Base-by-base conservation (phyloP, 2,329 filamentous ascomycete genomes). In the Cladophialophora immunda region DNA sequence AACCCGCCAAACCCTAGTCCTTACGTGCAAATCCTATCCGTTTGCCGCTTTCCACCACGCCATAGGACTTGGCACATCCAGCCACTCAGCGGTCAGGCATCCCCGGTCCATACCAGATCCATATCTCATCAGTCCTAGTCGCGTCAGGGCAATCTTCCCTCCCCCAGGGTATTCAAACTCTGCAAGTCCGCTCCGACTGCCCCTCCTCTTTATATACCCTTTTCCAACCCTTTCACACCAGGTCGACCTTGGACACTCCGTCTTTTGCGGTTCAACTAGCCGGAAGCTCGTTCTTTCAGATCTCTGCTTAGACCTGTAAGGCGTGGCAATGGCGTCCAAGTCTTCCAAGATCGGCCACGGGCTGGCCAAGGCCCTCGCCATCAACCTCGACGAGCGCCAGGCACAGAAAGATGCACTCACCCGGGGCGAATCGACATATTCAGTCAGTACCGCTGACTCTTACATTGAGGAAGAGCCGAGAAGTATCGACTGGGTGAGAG, bases 401-500 rank as follows among this genome's bases (percentile, higher is more conserved):
- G 79, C 83, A 47, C 79, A 80, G 62, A 73, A 79, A 22, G 89
- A 92, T 58, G 85, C 89, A 54, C 84, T 93, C 59, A 91, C 90
- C 13, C 85, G 90, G 55, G 92, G 92, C 73, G 93, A 95, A 78
- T 96, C 93, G 0, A 85, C 91, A 66, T 89, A 93, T 74, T 95
- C 93, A 0, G 83, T 87, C 38, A 85, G 86, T 52, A 92, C 89
- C 1, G 86, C 88, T 50, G 90, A 94, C 72, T 90, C 87, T 56
- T 98, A 96, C 76, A 84, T 95, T 63, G 94, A 99, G 76, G 85
- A 90, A 22, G 90, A 92, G 68, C 94, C 95, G 0, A 92, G 89
- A 3, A 87, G 88, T 0, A 74, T 79, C 6, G 93, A 97, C 75
- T 97, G 89, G 87, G 70, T 98, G 15, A 75, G 77, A 4, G 85